Evolutionary conservation across 345 rosid genomes (phyloP).

Genomic region (Atalantia buxifolia): DNA sequence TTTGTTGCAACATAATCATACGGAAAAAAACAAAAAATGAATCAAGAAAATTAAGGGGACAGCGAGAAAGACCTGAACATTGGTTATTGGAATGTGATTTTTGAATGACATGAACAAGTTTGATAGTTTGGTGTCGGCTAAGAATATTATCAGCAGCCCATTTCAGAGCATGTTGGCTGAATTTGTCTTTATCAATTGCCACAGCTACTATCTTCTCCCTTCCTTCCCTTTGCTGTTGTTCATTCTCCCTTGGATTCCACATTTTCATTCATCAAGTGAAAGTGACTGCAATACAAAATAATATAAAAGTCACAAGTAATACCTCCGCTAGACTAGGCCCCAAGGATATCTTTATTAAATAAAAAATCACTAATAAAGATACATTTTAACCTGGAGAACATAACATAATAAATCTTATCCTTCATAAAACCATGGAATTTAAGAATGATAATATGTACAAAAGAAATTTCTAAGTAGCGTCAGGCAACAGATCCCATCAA

Average conservation of each 20-base stretch:
- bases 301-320: not conserved
- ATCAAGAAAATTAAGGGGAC: not conserved
- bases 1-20: not conserved
- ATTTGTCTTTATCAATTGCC: slow-evolving; percentile 42
- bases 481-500: too few relatives aligned
- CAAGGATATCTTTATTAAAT: too few relatives aligned
- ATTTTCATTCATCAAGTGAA: not conserved
- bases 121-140: slow-evolving; percentile 33
- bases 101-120: slow-evolving; percentile 61
- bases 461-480: too few relatives aligned
- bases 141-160: slow-evolving; percentile 51
- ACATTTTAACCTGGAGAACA: too few relatives aligned
- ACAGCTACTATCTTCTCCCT: slow-evolving; percentile 36
- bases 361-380: too few relatives aligned
- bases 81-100: slow-evolving; percentile 5
- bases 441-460: too few relatives aligned
- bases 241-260: slow-evolving; percentile 22
- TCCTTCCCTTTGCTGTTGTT: slow-evolving; percentile 13
- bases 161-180: slow-evolving; percentile 43
- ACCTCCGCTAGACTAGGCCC: too few relatives aligned
- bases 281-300: not conserved
- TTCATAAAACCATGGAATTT: too few relatives aligned
- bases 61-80: not conserved
- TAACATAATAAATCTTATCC: too few relatives aligned
- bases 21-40: not conserved